Base-by-base conservation (phyloP, 495 filamentous ascomycete genomes). In the Penicillium manginii region DNA sequence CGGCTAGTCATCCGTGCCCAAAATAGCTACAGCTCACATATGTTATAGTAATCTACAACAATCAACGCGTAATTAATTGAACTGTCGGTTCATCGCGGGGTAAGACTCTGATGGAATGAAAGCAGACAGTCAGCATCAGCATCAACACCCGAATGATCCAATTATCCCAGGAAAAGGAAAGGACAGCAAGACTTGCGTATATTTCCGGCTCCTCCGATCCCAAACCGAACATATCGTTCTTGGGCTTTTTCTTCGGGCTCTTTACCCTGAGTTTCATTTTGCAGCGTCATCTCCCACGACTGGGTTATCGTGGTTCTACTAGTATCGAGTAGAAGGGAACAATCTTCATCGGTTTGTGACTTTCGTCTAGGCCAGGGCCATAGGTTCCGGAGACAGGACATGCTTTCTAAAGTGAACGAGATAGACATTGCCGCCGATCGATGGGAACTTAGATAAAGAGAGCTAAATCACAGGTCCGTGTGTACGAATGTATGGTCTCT, bases 151-250 rank as follows among this genome's bases (percentile, higher is more conserved):
- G 9, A 5, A 8, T 29, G 1, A 29, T 7, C 5, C 26, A 29
- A 29, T 8, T 7, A 8, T 8, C 26, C 26, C 26, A 29, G 6
- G 8, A 47, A 50, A 45, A 37, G 46, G 12, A 37, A 55, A 59
- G 35, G 61, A 47, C 39, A 67, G 53, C 57, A 54, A 21, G 21
- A 67, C 70, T 69, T 76, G 71, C 72, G 69, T 39, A 66, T 67
- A 57, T 78, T 78, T 14, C 74, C 76, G 39, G 66, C 70, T 22
- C 76, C 76, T 0, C 76, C 76, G 47, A 77, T 76, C 0, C 76
- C 76, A 60, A 71, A 65, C 23, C 69, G 62, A 2, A 74, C 62
- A 51, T 71, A 77, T 14, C 71, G 70, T 45, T 76, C 72, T 50
- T 63, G 62, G 0, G 48, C 2, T 19, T 45, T 52, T 3, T 50